Conservation (phyloP, 1,284 basidiomycete genomes). For the Trichosporon sp. region DNA sequence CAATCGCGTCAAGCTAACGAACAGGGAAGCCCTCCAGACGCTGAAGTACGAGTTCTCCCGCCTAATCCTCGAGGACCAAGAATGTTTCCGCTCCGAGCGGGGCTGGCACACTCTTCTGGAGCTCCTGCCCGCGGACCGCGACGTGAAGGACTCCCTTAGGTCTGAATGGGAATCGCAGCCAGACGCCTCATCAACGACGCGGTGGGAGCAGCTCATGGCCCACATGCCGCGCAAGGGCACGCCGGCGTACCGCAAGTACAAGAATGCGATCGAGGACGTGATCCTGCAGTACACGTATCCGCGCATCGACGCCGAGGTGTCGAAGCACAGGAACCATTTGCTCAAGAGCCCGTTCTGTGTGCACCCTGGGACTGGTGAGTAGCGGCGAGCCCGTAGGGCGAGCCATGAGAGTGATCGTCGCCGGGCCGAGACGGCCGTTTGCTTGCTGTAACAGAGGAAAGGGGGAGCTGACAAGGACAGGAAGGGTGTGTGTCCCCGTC, state of each 20-base stretch:
- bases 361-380: constrained; percentile 80
- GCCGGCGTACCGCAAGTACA: constrained; percentile 40
- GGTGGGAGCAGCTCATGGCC: constrained; percentile 70
- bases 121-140: constrained; percentile 68
- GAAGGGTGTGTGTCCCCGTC: constrained; percentile 91
- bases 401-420: no score
- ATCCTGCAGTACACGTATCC: constrained; percentile 95
- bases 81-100: constrained; percentile 73
- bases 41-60: constrained; percentile 66
- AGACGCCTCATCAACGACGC: constrained; percentile 64
- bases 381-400: no score
- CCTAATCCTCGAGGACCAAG: constrained; percentile 80
- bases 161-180: constrained; percentile 67
- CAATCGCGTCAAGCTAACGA: constrained; percentile 20
- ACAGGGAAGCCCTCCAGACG: constrained; percentile 62
- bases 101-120: constrained; percentile 76
- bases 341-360: constrained; percentile 97
- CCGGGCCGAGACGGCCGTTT: no score
- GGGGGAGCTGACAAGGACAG: constrained; percentile 51
- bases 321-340: constrained; percentile 95
- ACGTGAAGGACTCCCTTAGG: constrained; percentile 61
- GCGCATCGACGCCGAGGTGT: constrained; percentile 93
- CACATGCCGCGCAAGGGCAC: constrained; percentile 7
- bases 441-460: no score
- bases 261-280: constrained; percentile 74